Evolutionary conservation across 2,329 filamentous ascomycete species (phyloP), one percentile per base, ranked within the genome.

Genomic region (Pseudopithomyces maydicus): DNA sequence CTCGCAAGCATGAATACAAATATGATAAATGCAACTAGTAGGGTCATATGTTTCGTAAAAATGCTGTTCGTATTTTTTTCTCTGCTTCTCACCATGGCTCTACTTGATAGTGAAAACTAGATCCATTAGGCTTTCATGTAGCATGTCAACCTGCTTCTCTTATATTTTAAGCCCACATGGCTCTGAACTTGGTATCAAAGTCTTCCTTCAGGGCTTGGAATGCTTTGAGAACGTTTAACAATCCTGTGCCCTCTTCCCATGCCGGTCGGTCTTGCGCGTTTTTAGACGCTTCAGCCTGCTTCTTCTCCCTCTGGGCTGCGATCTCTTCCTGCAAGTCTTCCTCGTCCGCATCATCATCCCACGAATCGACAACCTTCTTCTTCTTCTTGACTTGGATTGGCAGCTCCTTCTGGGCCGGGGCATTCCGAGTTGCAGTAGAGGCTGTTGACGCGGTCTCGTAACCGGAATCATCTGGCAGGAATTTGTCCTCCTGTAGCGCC

Each of bases 141-240:
- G 29, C 41, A 53, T 38, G 22, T 46, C 29, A 14, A 20, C 10
- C 41, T 15, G 2, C 14, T 14, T 53, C 39, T 15, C 44, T 12
- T 23, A 51, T 15, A 20, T 10, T 22, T 54, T 70, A 88, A 70
- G 85, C 83, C 84, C 85, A 87, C 66, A 84, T 82, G 65, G 82
- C 82, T 67, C 70, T 79, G 74, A 90, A 90, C 77, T 88, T 90
- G 43, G 80, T 78, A 61, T 88, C 83, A 70, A 89, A 90, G 55
- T 85, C 84, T 26, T 78, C 76, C 66, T 83, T 82, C 60, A 90
- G 68, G 64, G 80, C 73, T 58, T 77, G 79, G 66, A 90, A 89
- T 1, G 85, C 85, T 64, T 79, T 80, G 14, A 88, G 75, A 22
- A 90, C 86, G 61, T 83, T 81, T 61, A 80, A 65, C 68, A 89